phyloP scores from a whole-genome alignment of 169 alveolate genomes.

The Plasmodium gallinaceum region DNA sequence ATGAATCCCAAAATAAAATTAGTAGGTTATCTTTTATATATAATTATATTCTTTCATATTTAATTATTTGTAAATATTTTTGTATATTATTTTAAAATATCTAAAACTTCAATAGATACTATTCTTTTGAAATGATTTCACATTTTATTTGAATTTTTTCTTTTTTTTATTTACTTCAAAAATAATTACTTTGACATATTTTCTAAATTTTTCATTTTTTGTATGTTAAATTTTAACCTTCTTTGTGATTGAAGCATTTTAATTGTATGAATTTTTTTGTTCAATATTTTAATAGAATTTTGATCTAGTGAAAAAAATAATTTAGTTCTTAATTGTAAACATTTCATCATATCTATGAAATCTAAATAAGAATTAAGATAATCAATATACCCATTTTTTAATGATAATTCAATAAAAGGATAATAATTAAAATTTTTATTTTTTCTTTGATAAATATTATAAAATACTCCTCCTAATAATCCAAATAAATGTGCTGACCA shows the following conservation, averaged over 20 bases:
- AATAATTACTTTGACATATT: conserved; percentile 21
- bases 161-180: not conserved
- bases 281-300: conserved; percentile 16
- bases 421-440: conserved; percentile 43
- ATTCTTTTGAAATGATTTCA: not conserved
- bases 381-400: conserved; percentile 73
- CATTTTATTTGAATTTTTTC: not conserved
- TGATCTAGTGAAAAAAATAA: conserved; percentile 59
- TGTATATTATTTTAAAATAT: not conserved
- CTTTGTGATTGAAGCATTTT: conserved; percentile 38
- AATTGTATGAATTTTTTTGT: conserved; percentile 32
- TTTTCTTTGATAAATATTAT: conserved; percentile 80
- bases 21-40: too few relatives aligned
- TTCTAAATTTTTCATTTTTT: conserved; percentile 64
- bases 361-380: conserved; percentile 57
- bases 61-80: too few relatives aligned
- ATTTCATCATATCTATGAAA: conserved; percentile 37
- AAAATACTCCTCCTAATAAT: conserved; percentile 81
- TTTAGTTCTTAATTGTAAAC: conserved; percentile 31
- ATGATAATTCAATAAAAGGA: conserved; percentile 65
- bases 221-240: conserved; percentile 6
- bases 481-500: conserved; percentile 89
- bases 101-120: not conserved
- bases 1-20: too few relatives aligned
- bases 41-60: too few relatives aligned